These are phyloP conservation scores for Auricularia sp. DNA, from an alignment of 768 basidiomycete genomes.

Conservation along the genomic window DNA sequence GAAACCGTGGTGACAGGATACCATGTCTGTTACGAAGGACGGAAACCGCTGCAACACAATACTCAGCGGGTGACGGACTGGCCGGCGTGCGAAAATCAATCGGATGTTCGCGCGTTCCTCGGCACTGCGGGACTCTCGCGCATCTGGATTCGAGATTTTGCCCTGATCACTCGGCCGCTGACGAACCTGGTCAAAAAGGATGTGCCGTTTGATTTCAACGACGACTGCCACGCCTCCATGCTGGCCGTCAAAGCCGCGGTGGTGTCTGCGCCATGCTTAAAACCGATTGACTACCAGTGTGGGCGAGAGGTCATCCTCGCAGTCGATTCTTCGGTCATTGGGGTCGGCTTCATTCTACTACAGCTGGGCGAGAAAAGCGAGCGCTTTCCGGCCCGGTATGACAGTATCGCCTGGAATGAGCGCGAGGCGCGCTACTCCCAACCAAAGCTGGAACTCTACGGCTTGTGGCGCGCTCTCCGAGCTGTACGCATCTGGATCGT, in stretches of 20 bases:
- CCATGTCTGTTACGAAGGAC: constrained; percentile 25
- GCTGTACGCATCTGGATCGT: not conserved
- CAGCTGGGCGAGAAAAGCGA: too few relatives aligned
- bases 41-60: constrained; percentile 17
- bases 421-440: constrained; percentile 15
- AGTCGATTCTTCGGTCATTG: too few relatives aligned
- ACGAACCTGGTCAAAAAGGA: constrained; percentile 14
- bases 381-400: constrained; percentile 15
- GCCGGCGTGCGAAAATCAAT: constrained; percentile 10
- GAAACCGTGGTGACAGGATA: constrained; percentile 28
- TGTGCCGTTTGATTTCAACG: constrained; percentile 14
- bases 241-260: too few relatives aligned
- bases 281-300: too few relatives aligned
- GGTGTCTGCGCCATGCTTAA: too few relatives aligned
- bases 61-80: constrained; percentile 17
- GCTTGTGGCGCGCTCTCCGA: constrained; percentile 11
- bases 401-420: constrained; percentile 28
- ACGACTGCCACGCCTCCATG: too few relatives aligned
- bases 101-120: constrained; percentile 18
- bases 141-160: constrained; percentile 16
- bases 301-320: too few relatives aligned
- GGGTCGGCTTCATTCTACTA: too few relatives aligned
- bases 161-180: constrained; percentile 12
- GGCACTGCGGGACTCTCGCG: constrained; percentile 16
- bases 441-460: constrained; percentile 19